Conservation (phyloP, 345 rosid genomes). For the Crucihimalaya himalaica region DNA sequence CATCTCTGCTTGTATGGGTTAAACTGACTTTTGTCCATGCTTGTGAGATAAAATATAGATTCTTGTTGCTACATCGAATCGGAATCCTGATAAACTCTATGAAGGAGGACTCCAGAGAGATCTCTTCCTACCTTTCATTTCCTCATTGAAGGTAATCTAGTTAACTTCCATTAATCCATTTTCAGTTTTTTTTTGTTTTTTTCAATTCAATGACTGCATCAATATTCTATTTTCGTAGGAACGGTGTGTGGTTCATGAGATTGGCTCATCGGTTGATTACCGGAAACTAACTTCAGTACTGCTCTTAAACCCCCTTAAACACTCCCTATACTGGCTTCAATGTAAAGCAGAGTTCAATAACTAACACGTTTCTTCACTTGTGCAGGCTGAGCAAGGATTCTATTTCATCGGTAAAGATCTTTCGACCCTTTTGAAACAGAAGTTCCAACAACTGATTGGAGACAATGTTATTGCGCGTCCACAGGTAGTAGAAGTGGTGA, state of each 20-base stretch:
- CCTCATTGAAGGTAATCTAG: conserved; percentile 70
- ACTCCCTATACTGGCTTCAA: conserved; percentile 26
- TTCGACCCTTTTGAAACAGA: conserved; percentile 59
- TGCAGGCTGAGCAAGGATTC: conserved; percentile 91
- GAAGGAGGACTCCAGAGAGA: conserved; percentile 98
- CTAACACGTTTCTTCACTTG: conserved; percentile 2
- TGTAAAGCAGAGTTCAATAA: conserved; percentile 7
- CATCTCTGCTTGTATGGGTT: not conserved
- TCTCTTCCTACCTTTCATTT: conserved; percentile 91
- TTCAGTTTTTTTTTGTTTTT: not conserved
- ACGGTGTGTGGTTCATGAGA: conserved; percentile 77
- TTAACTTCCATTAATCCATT: not conserved
- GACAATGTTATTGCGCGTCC: conserved; percentile 50
- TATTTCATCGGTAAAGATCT: conserved; percentile 76
- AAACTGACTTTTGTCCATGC: conserved; percentile 8
- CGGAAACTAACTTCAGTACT: conserved; percentile 87
- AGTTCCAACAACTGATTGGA: conserved; percentile 71
- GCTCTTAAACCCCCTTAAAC: not conserved
- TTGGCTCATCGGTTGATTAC: conserved; percentile 87
- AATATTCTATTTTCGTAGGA: conserved; percentile 52
- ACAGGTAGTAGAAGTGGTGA: conserved; percentile 82
- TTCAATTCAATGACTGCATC: not conserved
- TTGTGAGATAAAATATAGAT: conserved; percentile 54
- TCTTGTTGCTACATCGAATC: conserved; percentile 94
- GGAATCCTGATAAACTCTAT: conserved; percentile 97